Conservation (phyloP, 2,329 filamentous ascomycete species). For the Aspergillaceae sp. region DNA sequence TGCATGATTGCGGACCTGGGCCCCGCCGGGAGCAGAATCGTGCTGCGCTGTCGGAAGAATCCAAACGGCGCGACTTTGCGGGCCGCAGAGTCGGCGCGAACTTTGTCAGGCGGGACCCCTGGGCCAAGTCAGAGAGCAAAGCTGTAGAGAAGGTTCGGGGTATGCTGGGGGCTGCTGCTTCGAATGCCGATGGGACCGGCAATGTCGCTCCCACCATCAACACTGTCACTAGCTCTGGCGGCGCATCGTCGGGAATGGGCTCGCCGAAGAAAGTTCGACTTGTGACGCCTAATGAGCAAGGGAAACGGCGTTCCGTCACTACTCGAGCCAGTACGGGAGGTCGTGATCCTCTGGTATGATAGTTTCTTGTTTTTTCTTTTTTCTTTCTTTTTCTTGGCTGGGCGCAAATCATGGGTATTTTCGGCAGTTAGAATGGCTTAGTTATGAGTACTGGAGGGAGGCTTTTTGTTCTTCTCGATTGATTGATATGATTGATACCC, state of each 20-base stretch:
- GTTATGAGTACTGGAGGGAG: too few species aligned
- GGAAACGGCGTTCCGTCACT: slow-evolving; percentile 13
- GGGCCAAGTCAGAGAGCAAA: slow-evolving; percentile 37
- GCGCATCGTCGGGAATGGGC: slow-evolving; percentile 21
- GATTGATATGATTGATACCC: too few species aligned
- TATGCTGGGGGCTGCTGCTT: slow-evolving; percentile 29
- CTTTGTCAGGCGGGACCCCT: slow-evolving; percentile 37
- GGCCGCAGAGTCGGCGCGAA: slow-evolving; percentile 26
- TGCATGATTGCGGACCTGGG: slow-evolving; percentile 51
- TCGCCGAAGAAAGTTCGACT: slow-evolving; percentile 39
- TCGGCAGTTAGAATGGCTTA: too few species aligned
- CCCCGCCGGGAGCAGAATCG: slow-evolving; percentile 36
- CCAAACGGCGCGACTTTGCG: slow-evolving; percentile 24
- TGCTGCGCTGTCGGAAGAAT: slow-evolving; percentile 21
- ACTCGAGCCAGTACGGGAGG: slow-evolving; percentile 14
- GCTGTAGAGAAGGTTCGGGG: slow-evolving; percentile 39
- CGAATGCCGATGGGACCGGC: slow-evolving; percentile 13
- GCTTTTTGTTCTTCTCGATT: too few species aligned
- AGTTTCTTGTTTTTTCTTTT: neutral
- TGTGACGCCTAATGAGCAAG: slow-evolving; percentile 37
- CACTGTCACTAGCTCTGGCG: slow-evolving; percentile 11
- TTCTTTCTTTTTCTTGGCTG: neutral
- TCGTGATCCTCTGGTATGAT: neutral
- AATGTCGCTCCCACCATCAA: slow-evolving; percentile 14
- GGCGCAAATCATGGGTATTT: neutral